phyloP scores from a whole-genome alignment of 306 rosid genomes.

The Cucurbita ficifolia region DNA sequence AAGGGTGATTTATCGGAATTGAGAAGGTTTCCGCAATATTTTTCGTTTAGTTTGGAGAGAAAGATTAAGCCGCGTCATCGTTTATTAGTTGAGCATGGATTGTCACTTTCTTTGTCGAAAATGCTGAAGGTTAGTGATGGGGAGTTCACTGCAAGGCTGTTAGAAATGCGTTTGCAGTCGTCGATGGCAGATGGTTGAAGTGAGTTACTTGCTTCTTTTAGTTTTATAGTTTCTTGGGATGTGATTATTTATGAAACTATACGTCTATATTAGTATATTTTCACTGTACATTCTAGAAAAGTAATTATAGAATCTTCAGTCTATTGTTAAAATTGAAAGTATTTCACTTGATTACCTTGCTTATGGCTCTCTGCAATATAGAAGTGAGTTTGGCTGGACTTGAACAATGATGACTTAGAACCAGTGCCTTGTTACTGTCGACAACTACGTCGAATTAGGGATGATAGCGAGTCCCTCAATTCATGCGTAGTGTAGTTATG shows the following conservation, averaged over 20 bases:
- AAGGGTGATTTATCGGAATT: slow-evolving; percentile 37
- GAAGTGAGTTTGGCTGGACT: background rate
- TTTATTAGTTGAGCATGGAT: slow-evolving; percentile 25
- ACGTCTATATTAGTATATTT: background rate
- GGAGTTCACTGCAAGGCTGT: slow-evolving; percentile 32
- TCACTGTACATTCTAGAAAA: background rate
- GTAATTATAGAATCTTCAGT: background rate
- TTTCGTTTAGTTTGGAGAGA: slow-evolving; percentile 66
- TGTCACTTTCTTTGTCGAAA: slow-evolving; percentile 31
- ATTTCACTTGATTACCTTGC: background rate
- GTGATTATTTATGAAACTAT: background rate
- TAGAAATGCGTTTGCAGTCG: slow-evolving; percentile 29
- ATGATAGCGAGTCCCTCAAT: background rate
- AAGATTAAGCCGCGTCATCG: slow-evolving; percentile 54
- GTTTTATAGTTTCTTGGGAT: background rate
- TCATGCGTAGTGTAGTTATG: background rate
- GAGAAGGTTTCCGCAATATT: slow-evolving; percentile 62
- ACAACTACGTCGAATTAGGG: background rate
- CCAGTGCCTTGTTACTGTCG: background rate
- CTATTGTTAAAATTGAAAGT: background rate
- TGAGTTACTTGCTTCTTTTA: slow-evolving; percentile 1
- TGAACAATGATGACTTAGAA: background rate
- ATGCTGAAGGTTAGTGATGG: slow-evolving; percentile 70
- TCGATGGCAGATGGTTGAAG: slow-evolving; percentile 9
- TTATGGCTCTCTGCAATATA: background rate